Evolutionary conservation across 495 filamentous ascomycete genomes (phyloP).

Genomic region (Neurospora pannonica): DNA sequence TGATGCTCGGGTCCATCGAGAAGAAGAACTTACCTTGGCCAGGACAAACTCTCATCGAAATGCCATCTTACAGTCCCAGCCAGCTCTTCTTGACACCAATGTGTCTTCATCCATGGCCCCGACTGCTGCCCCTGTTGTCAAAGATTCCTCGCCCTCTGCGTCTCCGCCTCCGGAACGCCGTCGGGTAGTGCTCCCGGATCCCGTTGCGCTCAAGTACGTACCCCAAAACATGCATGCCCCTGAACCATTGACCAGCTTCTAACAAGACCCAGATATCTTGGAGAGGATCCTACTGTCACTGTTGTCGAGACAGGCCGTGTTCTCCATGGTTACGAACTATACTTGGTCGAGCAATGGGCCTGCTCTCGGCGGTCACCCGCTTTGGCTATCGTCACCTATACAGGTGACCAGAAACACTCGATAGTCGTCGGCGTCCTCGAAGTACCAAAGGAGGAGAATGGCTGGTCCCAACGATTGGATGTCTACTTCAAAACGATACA

Average conservation of each 20-base stretch:
- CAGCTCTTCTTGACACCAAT: constrained; percentile 3
- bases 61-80: constrained; percentile 1
- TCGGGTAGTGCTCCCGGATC: constrained; percentile 62
- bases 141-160: constrained; percentile 3
- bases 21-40: constrained; percentile 23
- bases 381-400: constrained; percentile 87
- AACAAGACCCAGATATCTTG: constrained; percentile 54
- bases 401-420: constrained; percentile 70
- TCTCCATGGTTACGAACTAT: constrained; percentile 82
- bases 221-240: not conserved
- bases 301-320: constrained; percentile 60
- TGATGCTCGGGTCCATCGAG: constrained; percentile 22
- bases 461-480: constrained; percentile 69
- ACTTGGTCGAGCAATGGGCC: constrained; percentile 96
- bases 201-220: constrained; percentile 54
- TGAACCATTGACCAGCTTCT: not conserved
- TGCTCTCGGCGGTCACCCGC: constrained; percentile 86
- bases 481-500: constrained; percentile 82
- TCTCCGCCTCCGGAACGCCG: constrained; percentile 21
- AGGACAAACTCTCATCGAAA: constrained; percentile 13
- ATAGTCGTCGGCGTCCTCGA: constrained; percentile 74
- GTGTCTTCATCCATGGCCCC: constrained; percentile 5
- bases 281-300: constrained; percentile 70
- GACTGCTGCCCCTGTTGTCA: constrained; percentile 3
- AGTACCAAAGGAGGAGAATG: constrained; percentile 69